Evolutionary conservation across 768 basidiomycete species (phyloP).

Genomic region (Lactarius sp.): DNA sequence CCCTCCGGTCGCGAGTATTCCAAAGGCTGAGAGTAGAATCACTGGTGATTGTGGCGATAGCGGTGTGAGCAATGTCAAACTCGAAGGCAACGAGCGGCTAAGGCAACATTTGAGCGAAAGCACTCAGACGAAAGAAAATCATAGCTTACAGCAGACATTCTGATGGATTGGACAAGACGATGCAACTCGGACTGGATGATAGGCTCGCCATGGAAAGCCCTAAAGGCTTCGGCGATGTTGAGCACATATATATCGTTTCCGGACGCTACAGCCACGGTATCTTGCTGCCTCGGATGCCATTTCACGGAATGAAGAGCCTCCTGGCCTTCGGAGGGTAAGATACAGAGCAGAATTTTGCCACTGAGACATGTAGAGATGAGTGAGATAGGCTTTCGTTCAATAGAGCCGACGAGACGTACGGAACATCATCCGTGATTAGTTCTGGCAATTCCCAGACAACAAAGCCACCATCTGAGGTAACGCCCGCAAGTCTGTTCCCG

Average conservation of each 20-base stretch:
- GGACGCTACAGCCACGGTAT: slow-evolving; percentile 79
- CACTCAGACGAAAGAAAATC: neutral
- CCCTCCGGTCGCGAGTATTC: slow-evolving; percentile 72
- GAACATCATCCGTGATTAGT: slow-evolving; percentile 78
- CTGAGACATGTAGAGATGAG: slow-evolving; percentile 34
- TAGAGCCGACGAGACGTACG: slow-evolving; percentile 45
- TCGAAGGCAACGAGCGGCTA: slow-evolving; percentile 82
- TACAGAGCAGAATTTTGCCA: slow-evolving; percentile 63
- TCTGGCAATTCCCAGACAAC: slow-evolving; percentile 86
- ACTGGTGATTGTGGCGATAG: slow-evolving; percentile 75
- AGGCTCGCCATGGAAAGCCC: slow-evolving; percentile 58
- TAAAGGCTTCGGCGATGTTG: slow-evolving; percentile 60
- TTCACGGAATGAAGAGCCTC: slow-evolving; percentile 77
- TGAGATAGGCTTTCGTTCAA: neutral
- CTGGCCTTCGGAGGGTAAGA: slow-evolving; percentile 52
- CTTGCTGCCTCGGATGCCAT: slow-evolving; percentile 81
- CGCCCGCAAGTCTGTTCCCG: slow-evolving; percentile 76
- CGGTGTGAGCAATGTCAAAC: slow-evolving; percentile 73
- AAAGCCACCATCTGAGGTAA: slow-evolving; percentile 85
- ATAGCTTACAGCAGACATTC: slow-evolving; percentile 59
- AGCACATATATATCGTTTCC: slow-evolving; percentile 71
- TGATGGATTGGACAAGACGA: slow-evolving; percentile 63
- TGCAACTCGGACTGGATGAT: slow-evolving; percentile 64
- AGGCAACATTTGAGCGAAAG: neutral
- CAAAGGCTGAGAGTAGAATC: slow-evolving; percentile 79